Conservation (phyloP, 2,329 filamentous ascomycete species). For the Scytalidium lignicola region DNA sequence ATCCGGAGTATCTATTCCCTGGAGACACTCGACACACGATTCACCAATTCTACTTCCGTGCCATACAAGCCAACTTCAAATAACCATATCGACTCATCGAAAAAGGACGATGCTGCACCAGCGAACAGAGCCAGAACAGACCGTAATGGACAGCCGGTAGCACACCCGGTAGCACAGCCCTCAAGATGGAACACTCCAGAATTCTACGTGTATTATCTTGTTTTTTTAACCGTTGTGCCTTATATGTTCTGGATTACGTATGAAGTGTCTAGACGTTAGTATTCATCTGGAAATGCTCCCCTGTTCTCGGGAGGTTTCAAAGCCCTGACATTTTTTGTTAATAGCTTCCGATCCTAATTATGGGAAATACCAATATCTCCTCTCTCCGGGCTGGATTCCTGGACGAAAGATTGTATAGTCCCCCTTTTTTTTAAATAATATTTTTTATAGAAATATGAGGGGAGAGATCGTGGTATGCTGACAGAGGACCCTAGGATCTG, state of each 20-base stretch:
- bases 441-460: no score
- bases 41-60: constrained; percentile 65
- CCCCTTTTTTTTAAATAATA: neutral
- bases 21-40: constrained; percentile 65
- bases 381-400: constrained; percentile 84
- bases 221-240: constrained; percentile 63
- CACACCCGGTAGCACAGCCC: constrained; percentile 45
- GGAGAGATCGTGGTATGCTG: no score
- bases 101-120: constrained; percentile 22
- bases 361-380: constrained; percentile 61
- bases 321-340: constrained; percentile 9
- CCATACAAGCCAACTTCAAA: constrained; percentile 58
- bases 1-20: constrained; percentile 55
- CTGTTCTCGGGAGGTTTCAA: neutral
- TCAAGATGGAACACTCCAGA: constrained; percentile 83
- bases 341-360: constrained; percentile 79
- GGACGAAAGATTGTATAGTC: constrained; percentile 77
- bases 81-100: constrained; percentile 36
- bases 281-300: constrained; percentile 1
- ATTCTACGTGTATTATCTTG: constrained; percentile 74
- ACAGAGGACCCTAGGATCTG: constrained; percentile 58
- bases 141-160: constrained; percentile 38
- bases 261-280: constrained; percentile 74
- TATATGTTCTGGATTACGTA: constrained; percentile 90
- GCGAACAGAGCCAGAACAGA: constrained; percentile 28